A percentile compares a stretch with the other conserved stretches of the same genome.
These are phyloP conservation scores for Mucor racemosus DNA, from an alignment of 371 early-diverging fungal species.

Conservation along the genomic window DNA sequence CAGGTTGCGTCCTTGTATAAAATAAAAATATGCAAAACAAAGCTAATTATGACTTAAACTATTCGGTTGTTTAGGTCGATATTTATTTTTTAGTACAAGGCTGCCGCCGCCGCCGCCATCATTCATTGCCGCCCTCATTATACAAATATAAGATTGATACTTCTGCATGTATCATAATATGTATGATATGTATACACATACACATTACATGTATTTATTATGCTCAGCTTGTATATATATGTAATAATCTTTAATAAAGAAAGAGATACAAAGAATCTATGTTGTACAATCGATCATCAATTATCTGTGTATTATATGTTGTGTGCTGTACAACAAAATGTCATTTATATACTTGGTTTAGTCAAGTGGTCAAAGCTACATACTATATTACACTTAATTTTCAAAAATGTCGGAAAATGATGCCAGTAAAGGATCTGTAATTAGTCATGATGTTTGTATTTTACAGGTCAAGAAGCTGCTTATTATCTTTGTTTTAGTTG, in stretches of 20 bases:
- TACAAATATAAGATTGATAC: background rate
- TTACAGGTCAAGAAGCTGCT: too few relatives aligned
- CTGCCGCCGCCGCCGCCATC: background rate
- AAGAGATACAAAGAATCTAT: background rate
- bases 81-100: background rate
- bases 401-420: constrained; percentile 1
- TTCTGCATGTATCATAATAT: background rate
- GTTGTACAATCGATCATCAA: constrained; percentile 10
- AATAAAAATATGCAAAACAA: background rate
- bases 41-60: background rate
- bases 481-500: too few relatives aligned
- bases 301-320: background rate
- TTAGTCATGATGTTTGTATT: constrained; percentile 3
- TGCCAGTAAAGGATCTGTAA: background rate
- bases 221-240: too few relatives aligned
- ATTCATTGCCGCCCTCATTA: background rate
- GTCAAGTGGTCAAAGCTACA: background rate
- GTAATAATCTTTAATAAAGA: background rate
- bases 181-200: too few relatives aligned
- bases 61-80: background rate
- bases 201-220: too few relatives aligned
- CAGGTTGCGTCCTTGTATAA: background rate
- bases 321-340: constrained; percentile 10
- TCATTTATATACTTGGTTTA: background rate
- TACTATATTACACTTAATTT: background rate